phyloP scores from a whole-genome alignment of 2,329 filamentous ascomycete species.

The Neonectria coccinea region DNA sequence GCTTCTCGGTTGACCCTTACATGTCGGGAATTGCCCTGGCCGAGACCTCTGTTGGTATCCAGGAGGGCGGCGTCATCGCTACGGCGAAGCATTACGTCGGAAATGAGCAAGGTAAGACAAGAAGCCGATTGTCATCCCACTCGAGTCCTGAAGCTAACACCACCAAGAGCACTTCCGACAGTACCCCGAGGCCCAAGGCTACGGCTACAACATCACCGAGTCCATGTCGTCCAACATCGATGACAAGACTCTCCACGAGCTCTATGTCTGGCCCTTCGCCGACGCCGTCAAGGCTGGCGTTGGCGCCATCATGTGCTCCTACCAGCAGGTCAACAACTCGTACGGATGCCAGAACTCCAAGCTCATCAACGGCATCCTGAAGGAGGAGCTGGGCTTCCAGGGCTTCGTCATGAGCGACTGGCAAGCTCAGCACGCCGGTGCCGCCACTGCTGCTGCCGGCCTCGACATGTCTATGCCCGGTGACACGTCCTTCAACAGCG shows the following conservation, averaged over 20 bases:
- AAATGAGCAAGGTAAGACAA: slow-evolving; percentile 72
- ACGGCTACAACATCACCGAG: slow-evolving; percentile 72
- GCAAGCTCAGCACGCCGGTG: slow-evolving; percentile 79
- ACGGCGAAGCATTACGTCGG: slow-evolving; percentile 82
- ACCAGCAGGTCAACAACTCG: slow-evolving; percentile 84
- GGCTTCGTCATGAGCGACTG: slow-evolving; percentile 87
- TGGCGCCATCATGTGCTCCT: slow-evolving; percentile 73
- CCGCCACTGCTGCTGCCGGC: slow-evolving; percentile 74
- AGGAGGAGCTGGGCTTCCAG: slow-evolving; percentile 84
- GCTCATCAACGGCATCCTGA: slow-evolving; percentile 79
- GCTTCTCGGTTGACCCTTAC: slow-evolving; percentile 77
- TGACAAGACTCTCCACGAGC: slow-evolving; percentile 79
- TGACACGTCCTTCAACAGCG: slow-evolving; percentile 81
- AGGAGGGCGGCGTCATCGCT: slow-evolving; percentile 84
- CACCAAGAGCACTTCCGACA: slow-evolving; percentile 76
- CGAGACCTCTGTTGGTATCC: slow-evolving; percentile 82
- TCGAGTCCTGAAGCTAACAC: slow-evolving; percentile 14
- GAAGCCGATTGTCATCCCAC: accelerated
- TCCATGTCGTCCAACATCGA: slow-evolving; percentile 72
- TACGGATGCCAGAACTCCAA: slow-evolving; percentile 85
- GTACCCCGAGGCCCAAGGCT: slow-evolving; percentile 62
- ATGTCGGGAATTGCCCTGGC: slow-evolving; percentile 78
- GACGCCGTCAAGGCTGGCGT: slow-evolving; percentile 78
- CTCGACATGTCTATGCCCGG: slow-evolving; percentile 92
- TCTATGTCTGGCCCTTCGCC: slow-evolving; percentile 83